phyloP scores from a whole-genome alignment of 106 monocot species.

The Dendrobium catenatum region DNA sequence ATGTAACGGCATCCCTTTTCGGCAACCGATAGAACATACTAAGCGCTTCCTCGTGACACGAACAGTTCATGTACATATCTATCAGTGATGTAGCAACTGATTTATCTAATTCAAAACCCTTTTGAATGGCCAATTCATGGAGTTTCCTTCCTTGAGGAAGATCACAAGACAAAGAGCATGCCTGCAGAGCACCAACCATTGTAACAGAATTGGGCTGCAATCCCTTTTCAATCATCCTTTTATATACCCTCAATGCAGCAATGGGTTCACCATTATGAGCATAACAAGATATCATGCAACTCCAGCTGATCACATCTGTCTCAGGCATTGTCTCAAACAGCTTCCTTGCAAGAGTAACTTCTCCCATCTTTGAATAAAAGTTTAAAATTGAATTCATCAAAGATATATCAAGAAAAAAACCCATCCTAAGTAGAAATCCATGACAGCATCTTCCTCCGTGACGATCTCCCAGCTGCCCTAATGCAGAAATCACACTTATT shows the following conservation, averaged over 20 bases:
- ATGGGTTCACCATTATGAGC: conserved; percentile 24
- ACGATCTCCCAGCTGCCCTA: conserved; percentile 33
- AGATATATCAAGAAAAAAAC: conserved; percentile 15
- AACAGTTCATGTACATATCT: conserved; percentile 89
- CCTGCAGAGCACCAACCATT: conserved; percentile 40
- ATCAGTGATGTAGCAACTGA: conserved; percentile 55
- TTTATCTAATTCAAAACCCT: conserved; percentile 35
- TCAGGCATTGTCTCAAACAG: conserved; percentile 32
- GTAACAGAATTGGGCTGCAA: conserved; percentile 48
- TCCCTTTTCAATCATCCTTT: conserved; percentile 26
- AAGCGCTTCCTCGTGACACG: conserved; percentile 31
- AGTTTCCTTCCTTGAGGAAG: conserved; percentile 34
- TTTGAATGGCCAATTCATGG: conserved; percentile 30
- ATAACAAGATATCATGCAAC: conserved; percentile 48
- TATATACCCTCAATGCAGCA: conserved; percentile 41
- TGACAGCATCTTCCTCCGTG: conserved; percentile 45
- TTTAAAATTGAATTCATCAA: conserved; percentile 45
- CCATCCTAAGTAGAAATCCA: conserved; percentile 35
- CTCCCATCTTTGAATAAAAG: conserved; percentile 49
- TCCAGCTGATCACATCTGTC: conserved; percentile 66
- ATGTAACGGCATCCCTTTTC: conserved; percentile 42
- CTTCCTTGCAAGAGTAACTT: conserved; percentile 13
- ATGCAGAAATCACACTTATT: conserved; percentile 28
- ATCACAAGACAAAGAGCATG: conserved; percentile 33
- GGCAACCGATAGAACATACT: conserved; percentile 42